A percentile compares a stretch with the other conserved stretches of the same genome.
phyloP scores from a whole-genome alignment of 1,284 basidiomycete genomes.

The Tilletiopsis washingtonensis region DNA sequence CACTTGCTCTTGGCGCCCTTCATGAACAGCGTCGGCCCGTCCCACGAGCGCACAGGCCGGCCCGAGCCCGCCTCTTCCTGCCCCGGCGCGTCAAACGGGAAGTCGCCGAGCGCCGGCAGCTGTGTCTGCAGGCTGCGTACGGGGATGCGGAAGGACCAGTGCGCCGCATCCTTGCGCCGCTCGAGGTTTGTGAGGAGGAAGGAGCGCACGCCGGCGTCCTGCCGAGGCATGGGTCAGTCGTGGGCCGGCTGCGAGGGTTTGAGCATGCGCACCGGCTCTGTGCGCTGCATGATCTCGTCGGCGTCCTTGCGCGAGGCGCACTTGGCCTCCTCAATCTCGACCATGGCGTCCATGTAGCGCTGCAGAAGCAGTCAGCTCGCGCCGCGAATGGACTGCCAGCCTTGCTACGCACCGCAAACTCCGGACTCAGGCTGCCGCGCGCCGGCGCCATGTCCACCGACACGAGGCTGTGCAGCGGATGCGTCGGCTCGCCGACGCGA shows the following conservation, averaged over 20 bases:
- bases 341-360: slow-evolving; percentile 63
- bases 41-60: slow-evolving; percentile 50
- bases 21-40: slow-evolving; percentile 63
- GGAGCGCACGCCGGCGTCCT: slow-evolving; percentile 60
- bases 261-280: slow-evolving; percentile 50
- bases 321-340: slow-evolving; percentile 56
- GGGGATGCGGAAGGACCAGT: slow-evolving; percentile 63
- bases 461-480: slow-evolving; percentile 63
- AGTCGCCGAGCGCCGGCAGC: slow-evolving; percentile 63
- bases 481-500: slow-evolving; percentile 47
- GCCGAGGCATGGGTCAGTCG: background rate
- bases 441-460: slow-evolving; percentile 73
- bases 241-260: background rate
- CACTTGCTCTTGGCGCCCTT: slow-evolving; percentile 63
- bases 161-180: slow-evolving; percentile 39
- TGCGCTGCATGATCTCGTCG: slow-evolving; percentile 57
- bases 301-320: slow-evolving; percentile 61
- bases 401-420: slow-evolving; percentile 45
- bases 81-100: slow-evolving; percentile 58
- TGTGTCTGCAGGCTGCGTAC: slow-evolving; percentile 59
- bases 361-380: slow-evolving; percentile 2
- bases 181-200: slow-evolving; percentile 77
- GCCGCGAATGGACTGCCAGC: background rate
- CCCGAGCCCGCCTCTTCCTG: slow-evolving; percentile 43
- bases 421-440: slow-evolving; percentile 57